Evolutionary conservation across 306 rosid genomes (phyloP).

Genomic region (Cucurbita moschata): DNA sequence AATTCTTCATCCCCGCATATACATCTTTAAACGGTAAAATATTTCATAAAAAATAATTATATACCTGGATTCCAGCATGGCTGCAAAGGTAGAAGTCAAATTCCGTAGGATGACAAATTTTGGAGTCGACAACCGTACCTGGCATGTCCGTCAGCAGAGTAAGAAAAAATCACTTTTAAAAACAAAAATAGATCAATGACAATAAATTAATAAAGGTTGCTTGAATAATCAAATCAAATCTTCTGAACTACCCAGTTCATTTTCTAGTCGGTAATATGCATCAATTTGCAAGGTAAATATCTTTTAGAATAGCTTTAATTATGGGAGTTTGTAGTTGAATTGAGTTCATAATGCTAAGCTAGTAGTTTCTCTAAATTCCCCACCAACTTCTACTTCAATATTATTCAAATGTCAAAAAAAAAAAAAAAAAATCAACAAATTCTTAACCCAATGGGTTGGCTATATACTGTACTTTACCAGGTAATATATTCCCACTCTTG

Average conservation of each 20-base stretch:
- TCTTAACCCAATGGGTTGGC: background rate
- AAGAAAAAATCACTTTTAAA: background rate
- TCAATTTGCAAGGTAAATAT: background rate
- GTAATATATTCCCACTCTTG: constrained; percentile 83
- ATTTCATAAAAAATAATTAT: background rate
- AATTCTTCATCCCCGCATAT: background rate
- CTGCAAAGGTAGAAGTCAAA: constrained; percentile 90
- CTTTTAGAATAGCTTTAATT: background rate
- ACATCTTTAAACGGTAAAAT: background rate
- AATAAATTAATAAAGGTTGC: background rate
- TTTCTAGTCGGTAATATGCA: background rate
- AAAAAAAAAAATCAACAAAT: background rate
- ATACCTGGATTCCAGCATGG: constrained; percentile 96
- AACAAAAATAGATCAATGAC: background rate
- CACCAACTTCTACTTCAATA: background rate
- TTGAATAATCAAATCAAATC: background rate
- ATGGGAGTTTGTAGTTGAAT: background rate
- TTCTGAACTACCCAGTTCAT: background rate
- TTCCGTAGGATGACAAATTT: constrained; percentile 89
- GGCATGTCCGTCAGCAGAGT: constrained; percentile 7
- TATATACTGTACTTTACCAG: constrained; percentile 31
- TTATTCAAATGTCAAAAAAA: background rate
- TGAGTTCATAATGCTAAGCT: background rate
- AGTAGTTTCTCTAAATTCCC: background rate
- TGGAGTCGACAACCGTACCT: constrained; percentile 96